Evolutionary conservation across 2,329 filamentous ascomycete genomes (phyloP), one percentile per base, ranked within the genome.

Genomic region (Hymenoscyphus linearis): DNA sequence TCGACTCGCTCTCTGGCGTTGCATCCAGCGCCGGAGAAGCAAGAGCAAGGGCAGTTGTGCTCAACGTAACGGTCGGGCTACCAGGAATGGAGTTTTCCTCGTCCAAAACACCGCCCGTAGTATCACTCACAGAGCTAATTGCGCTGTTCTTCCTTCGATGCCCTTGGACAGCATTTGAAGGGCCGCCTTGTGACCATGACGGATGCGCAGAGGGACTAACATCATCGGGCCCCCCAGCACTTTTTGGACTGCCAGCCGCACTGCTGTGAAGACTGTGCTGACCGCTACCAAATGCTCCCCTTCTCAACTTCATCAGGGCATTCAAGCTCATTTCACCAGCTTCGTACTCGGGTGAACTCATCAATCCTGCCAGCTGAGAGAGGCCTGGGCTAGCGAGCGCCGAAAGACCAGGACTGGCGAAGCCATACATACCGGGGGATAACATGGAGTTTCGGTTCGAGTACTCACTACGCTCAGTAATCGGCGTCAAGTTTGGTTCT

Each of bases 381-480:
- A 96, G 79, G 0, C 89, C 89, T 0, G 91, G 89, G 66, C 87
- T 91, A 35, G 86, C 80, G 2, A 91, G 69, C 0, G 80, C 76
- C 26, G 68, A 71, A 2, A 78, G 76, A 12, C 75, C 72, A 37
- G 18, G 40, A 10, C 40, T 47, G 4, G 55, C 36, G n/a, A 34
- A 26, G 26, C 35, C 35, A 55, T 76, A 76, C 59, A 77, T 76
- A 26, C 75, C 74, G 35, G 86, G 76, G 7, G 79, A 80, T 64
- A 93, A 78, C 62, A 96, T 85, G 0, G 90, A 96, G 72, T 97
- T 98, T 52, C 95, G 86, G 62, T 96, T 96, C 50, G 91, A 96
- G 78, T 96, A 97, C 75, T 99, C 95, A 62, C 91, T 96, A 13
- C 93, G 85, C 74, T 98, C 95, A 0, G 93, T 98, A 69, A 99